Evolutionary conservation across 2,329 filamentous ascomycete genomes (phyloP).

Genomic region (Sarocladium strictum): DNA sequence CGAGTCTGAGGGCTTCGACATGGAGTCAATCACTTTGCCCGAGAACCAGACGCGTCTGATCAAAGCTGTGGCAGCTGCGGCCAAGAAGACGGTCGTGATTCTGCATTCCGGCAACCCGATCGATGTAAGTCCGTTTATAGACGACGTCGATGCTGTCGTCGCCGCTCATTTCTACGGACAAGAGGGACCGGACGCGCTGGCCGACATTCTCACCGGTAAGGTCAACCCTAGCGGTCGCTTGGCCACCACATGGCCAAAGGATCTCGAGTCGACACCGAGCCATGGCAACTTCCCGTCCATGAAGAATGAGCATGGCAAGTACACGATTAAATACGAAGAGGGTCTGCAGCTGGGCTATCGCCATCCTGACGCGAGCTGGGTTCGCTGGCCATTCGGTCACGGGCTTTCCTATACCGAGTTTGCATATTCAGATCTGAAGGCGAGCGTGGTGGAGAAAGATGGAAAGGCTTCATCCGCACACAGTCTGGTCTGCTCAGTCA

Average conservation of each 20-base stretch:
- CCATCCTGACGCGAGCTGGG: background rate
- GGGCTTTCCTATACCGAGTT: constrained; percentile 59
- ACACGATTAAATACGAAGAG: background rate
- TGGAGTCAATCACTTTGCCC: background rate
- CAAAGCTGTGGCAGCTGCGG: background rate
- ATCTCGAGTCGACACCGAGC: background rate
- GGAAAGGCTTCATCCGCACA: constrained; percentile 22
- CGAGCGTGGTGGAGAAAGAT: background rate
- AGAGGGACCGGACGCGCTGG: constrained; percentile 62
- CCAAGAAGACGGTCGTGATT: constrained; percentile 1
- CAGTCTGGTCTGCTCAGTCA: constrained; percentile 37
- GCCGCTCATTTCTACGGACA: constrained; percentile 67
- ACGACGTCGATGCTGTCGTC: constrained; percentile 58
- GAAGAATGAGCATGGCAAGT: background rate
- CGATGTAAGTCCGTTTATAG: background rate
- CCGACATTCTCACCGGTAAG: constrained; percentile 62
- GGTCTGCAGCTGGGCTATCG: background rate
- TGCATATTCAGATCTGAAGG: constrained; percentile 17
- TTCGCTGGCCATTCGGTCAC: background rate
- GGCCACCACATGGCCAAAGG: background rate
- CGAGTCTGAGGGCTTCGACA: constrained; percentile 72
- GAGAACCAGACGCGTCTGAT: background rate
- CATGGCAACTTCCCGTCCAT: background rate
- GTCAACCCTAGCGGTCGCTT: constrained; percentile 63
- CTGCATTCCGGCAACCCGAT: background rate